Evolutionary conservation across 2,329 filamentous ascomycete genomes (phyloP).

Genomic region (Ilyonectria destructans): DNA sequence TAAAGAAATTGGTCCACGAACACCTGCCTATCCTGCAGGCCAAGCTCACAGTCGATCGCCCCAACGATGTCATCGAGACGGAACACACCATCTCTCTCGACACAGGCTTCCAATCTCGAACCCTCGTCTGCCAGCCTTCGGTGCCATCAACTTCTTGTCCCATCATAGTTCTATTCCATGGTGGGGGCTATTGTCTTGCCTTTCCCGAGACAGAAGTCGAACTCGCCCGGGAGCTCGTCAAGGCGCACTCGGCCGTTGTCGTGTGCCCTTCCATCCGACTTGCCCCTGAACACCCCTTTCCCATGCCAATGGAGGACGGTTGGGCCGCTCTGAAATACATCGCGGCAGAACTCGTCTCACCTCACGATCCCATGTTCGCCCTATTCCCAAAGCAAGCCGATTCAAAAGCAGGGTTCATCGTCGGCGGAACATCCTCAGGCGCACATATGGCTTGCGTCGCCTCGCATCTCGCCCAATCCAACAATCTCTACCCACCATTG

Average conservation of each 20-base stretch:
- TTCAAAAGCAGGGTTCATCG: background rate
- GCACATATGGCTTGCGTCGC: background rate
- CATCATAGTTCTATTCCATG: constrained; percentile 1
- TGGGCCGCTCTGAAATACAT: constrained; percentile 7
- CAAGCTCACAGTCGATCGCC: too few relatives aligned
- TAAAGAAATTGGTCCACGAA: too few relatives aligned
- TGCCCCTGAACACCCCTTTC: background rate
- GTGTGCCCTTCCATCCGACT: constrained; percentile 2
- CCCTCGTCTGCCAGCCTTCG: too few relatives aligned
- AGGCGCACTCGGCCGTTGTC: constrained; percentile 2
- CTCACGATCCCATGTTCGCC: too few relatives aligned
- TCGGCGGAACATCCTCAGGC: background rate
- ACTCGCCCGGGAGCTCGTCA: constrained; percentile 3
- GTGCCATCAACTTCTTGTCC: too few relatives aligned
- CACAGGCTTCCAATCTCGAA: too few relatives aligned
- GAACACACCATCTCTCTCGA: too few relatives aligned
- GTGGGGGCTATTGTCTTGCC: background rate
- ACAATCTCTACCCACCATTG: background rate
- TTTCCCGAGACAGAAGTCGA: background rate
- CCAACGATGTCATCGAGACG: too few relatives aligned
- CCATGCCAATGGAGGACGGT: background rate
- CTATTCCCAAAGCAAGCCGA: background rate
- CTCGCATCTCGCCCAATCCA: background rate
- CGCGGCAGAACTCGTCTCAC: background rate
- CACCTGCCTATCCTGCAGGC: too few relatives aligned